Conservation (phyloP, 2,329 filamentous ascomycete species). For the Microdochium trichocladiopsis region DNA sequence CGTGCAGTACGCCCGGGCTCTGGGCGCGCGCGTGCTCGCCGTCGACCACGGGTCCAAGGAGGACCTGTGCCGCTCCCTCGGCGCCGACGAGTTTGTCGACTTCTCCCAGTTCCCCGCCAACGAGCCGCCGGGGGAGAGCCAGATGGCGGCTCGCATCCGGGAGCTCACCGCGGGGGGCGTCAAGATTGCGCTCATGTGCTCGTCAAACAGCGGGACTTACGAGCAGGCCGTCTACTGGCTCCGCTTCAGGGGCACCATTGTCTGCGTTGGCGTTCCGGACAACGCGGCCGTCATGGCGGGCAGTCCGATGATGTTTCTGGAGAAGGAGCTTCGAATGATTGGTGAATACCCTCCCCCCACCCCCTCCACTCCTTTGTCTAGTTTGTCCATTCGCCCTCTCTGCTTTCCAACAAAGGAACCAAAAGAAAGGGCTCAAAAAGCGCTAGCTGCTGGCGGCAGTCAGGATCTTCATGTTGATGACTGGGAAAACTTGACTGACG, state of each 20-base stretch:
- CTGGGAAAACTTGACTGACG: neutral
- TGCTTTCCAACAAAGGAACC: too few species aligned
- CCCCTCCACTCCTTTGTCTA: too few species aligned
- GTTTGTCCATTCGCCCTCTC: too few species aligned
- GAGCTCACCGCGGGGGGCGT: constrained; percentile 10
- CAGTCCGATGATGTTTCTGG: constrained; percentile 8
- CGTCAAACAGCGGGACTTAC: constrained; percentile 13
- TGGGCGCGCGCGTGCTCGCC: constrained; percentile 19
- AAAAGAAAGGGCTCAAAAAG: too few species aligned
- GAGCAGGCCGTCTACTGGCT: constrained; percentile 13
- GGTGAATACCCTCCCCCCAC: neutral
- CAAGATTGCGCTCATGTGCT: constrained; percentile 13
- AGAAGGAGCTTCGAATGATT: constrained; percentile 1
- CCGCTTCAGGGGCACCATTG: constrained; percentile 17
- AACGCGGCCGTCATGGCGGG: constrained; percentile 3
- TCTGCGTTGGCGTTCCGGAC: constrained; percentile 17
- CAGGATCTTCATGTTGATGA: too few species aligned
- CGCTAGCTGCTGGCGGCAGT: too few species aligned
- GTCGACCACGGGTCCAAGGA: constrained; percentile 18
- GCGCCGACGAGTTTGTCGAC: constrained; percentile 17
- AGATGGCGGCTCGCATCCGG: constrained; percentile 5
- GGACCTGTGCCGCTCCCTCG: constrained; percentile 12
- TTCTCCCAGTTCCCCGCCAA: constrained; percentile 9
- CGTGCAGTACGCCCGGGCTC: constrained; percentile 18
- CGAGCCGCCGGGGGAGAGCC: neutral